Base-by-base conservation (phyloP, 2,329 filamentous ascomycete genomes). In the Myriosclerotinia scirpicola region DNA sequence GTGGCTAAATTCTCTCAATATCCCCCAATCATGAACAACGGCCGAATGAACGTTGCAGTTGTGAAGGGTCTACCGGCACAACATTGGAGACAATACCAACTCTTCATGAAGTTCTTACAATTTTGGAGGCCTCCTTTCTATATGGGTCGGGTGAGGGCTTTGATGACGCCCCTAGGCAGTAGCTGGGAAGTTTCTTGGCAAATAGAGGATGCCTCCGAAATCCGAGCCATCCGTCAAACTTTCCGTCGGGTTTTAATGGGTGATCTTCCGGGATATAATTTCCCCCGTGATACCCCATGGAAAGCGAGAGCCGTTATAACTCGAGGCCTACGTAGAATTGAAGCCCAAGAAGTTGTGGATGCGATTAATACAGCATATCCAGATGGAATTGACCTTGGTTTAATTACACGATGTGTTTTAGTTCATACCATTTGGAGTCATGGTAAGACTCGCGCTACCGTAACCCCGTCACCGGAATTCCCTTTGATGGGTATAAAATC, bases 81-180 rank as follows among this genome's bases (percentile, higher is more conserved):
- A 42, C 12, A 66, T 60, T 66, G 64, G 64, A 53, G 55, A 38
- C 58, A 50, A 36, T 66, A 66, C 56, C 64, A 66, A 54, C 3
- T 42, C 0, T 42, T 66, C 26, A 52, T 66, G 36, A 55, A 55
- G 20, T 36, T 61, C 30, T 26, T 61, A 2, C 58, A n/a, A 34
- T 22, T 42, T 22, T 61, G 34, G 36, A 52, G n/a, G 26, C 17
- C 38, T 30, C 44, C 52, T 20, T 58, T 66, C 1, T 4, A 34
- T 5, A 34, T 66, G n/a, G 64, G 64, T 7, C n/a, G 50, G 42
- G 55, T 52, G 15, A 52, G 40, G 26, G 46, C 55, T 38, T 17
- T 36, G 15, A 56, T 56, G 53, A 54, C 20, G 34, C 61, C 20
- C 38, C 26, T 55, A 12, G 52, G 40, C 9, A 30, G 34, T 17